Evolutionary conservation across 495 filamentous ascomycete genomes (phyloP).

Genomic region (Talaromyces stipitatus): DNA sequence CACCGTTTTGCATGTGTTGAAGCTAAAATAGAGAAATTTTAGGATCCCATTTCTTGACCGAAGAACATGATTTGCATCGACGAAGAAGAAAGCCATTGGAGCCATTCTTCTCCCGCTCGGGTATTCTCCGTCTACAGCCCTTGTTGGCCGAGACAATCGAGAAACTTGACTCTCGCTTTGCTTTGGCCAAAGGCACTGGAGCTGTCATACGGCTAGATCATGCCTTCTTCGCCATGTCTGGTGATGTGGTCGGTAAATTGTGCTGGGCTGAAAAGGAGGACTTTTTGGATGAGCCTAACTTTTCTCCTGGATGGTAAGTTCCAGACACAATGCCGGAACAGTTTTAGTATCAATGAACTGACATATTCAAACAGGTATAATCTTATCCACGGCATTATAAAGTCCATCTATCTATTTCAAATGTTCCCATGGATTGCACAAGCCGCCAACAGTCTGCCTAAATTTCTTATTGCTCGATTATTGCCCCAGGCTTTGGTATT

Average conservation of each 20-base stretch:
- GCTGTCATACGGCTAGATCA: slow-evolving; percentile 24
- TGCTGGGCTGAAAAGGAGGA: slow-evolving; percentile 5
- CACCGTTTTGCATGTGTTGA: neutral
- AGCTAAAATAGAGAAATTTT: neutral
- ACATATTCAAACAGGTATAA: neutral
- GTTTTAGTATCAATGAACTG: neutral
- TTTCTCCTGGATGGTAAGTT: slow-evolving; percentile 2
- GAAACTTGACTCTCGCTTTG: slow-evolving; percentile 25
- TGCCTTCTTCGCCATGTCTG: slow-evolving; percentile 27
- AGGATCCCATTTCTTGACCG: slow-evolving; percentile 5
- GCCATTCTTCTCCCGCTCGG: slow-evolving; percentile 21
- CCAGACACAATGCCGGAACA: neutral
- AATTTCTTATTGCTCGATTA: neutral
- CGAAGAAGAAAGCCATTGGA: slow-evolving; percentile 17
- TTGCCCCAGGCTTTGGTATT: neutral
- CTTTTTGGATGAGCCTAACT: neutral
- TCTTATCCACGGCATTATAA: neutral
- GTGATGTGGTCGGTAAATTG: slow-evolving; percentile 33
- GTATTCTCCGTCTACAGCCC: slow-evolving; percentile 18
- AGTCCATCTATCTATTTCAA: neutral
- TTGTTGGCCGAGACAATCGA: slow-evolving; percentile 19
- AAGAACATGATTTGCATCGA: slow-evolving; percentile 15
- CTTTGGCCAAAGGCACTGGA: slow-evolving; percentile 18
- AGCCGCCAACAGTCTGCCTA: neutral
- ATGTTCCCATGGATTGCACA: slow-evolving; percentile 15